A percentile compares a stretch with the other conserved stretches of the same genome.
Conservation (phyloP, 2,329 filamentous ascomycete species). For the Ascochyta koolunga region DNA sequence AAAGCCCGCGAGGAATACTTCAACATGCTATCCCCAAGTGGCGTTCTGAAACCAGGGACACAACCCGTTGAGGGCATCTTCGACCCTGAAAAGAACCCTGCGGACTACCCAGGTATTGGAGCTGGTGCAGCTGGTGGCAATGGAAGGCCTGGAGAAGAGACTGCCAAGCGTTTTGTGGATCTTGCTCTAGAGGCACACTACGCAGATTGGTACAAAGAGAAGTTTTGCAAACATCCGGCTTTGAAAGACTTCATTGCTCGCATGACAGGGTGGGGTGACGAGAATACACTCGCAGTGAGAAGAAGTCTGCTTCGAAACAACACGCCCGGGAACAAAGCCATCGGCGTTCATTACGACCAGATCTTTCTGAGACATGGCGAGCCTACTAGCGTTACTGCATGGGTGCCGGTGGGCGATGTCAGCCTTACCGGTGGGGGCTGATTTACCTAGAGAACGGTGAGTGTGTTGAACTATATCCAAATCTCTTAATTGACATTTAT, state of each 20-base stretch:
- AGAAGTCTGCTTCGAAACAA: constrained; percentile 63
- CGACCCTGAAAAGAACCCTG: constrained; percentile 50
- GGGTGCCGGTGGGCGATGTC: constrained; percentile 63
- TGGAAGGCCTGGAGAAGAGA: constrained; percentile 51
- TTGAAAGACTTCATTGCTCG: constrained; percentile 57
- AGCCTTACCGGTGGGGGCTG: constrained; percentile 62
- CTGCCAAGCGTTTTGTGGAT: constrained; percentile 55
- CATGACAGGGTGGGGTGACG: constrained; percentile 60
- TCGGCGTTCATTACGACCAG: constrained; percentile 67
- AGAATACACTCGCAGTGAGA: constrained; percentile 54
- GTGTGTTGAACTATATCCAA: background rate
- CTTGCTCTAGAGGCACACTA: constrained; percentile 61
- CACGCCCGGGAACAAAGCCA: constrained; percentile 62
- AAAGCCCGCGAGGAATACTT: constrained; percentile 61
- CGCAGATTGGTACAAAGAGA: constrained; percentile 54
- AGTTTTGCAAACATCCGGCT: constrained; percentile 60
- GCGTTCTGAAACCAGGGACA: constrained; percentile 61
- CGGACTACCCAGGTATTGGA: constrained; percentile 61
- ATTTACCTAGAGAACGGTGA: constrained; percentile 63
- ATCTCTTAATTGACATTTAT: background rate
- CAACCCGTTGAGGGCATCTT: constrained; percentile 62
- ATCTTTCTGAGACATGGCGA: constrained; percentile 63
- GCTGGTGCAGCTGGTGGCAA: constrained; percentile 56
- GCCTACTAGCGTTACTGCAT: constrained; percentile 61
- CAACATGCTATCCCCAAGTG: constrained; percentile 59